Evolutionary conservation across 805 yeast genomes (phyloP).

Genomic region (Teunomyces pallodes): DNA sequence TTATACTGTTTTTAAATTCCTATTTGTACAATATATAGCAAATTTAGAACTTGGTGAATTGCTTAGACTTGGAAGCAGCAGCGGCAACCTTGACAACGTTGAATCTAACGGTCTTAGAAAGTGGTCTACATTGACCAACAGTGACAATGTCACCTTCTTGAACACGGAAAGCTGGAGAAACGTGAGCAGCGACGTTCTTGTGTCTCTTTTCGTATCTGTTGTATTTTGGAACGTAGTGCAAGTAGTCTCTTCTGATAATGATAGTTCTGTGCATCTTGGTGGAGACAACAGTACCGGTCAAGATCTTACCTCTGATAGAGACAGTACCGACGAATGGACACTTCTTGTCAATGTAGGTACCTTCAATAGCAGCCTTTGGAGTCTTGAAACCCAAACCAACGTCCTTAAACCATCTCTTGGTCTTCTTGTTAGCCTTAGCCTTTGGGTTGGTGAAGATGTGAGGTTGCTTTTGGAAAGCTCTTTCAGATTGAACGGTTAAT

Average conservation of each 20-base stretch:
- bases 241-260: constrained; percentile 99
- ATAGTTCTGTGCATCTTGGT: constrained; percentile 99
- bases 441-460: constrained; percentile 99
- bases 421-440: constrained; percentile 96
- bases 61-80: constrained; percentile 86
- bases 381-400: constrained; percentile 99
- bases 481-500: constrained; percentile 99
- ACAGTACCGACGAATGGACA: constrained; percentile 98
- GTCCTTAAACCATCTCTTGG: constrained; percentile 99
- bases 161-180: constrained; percentile 99
- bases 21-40: constrained; percentile 4
- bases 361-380: constrained; percentile 97
- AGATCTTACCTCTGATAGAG: constrained; percentile 99
- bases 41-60: constrained; percentile 91
- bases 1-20: constrained; percentile 4
- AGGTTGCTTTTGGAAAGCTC: constrained; percentile 99
- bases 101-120: constrained; percentile 99
- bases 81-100: constrained; percentile 95
- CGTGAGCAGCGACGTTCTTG: constrained; percentile 99
- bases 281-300: constrained; percentile 99
- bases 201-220: constrained; percentile 99
- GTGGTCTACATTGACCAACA: constrained; percentile 99
- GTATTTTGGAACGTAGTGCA: constrained; percentile 99
- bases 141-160: constrained; percentile 98
- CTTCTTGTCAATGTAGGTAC: constrained; percentile 99